Evolutionary conservation across 352 stramenopile genomes (phyloP).

Genomic region (Pythium rhizo-oryzae): DNA sequence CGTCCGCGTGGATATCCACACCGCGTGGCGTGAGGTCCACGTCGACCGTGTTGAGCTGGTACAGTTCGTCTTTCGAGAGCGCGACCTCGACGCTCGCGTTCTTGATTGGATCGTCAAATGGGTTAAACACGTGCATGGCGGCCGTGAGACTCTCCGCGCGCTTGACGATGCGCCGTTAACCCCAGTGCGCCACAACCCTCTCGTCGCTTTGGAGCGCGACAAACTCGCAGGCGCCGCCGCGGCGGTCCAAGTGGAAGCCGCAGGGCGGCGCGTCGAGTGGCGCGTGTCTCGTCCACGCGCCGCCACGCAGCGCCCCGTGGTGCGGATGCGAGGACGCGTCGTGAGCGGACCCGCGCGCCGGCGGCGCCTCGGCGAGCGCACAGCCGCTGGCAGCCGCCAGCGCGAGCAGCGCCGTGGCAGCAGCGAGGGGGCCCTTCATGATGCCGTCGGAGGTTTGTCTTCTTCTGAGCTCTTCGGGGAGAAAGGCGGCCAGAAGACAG

Average conservation of each 20-base stretch:
- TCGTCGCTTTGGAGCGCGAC: not conserved
- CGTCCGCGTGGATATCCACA: not conserved
- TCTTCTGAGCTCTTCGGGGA: not conserved
- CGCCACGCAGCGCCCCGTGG: constrained; percentile 6
- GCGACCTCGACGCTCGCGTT: constrained; percentile 16
- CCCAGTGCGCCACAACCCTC: not conserved
- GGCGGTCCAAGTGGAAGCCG: constrained; percentile 3
- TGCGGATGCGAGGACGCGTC: not conserved
- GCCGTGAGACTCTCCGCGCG: not conserved
- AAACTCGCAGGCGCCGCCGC: not conserved
- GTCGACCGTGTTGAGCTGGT: constrained; percentile 21
- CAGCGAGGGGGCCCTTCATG: too few species aligned
- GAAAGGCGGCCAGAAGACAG: not conserved
- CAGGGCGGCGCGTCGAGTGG: constrained; percentile 7
- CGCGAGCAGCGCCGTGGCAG: not conserved
- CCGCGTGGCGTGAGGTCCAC: constrained; percentile 13
- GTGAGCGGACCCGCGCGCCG: not conserved
- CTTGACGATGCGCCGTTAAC: not conserved
- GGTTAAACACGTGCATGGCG: not conserved
- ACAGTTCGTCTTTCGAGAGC: constrained; percentile 16
- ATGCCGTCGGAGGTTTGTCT: too few species aligned
- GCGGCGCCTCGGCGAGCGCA: not conserved
- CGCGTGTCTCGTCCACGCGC: constrained; percentile 11
- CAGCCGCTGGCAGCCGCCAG: not conserved
- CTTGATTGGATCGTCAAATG: not conserved